Conservation (phyloP, 352 stramenopile genomes). For the Phytophthora palmivora region DNA sequence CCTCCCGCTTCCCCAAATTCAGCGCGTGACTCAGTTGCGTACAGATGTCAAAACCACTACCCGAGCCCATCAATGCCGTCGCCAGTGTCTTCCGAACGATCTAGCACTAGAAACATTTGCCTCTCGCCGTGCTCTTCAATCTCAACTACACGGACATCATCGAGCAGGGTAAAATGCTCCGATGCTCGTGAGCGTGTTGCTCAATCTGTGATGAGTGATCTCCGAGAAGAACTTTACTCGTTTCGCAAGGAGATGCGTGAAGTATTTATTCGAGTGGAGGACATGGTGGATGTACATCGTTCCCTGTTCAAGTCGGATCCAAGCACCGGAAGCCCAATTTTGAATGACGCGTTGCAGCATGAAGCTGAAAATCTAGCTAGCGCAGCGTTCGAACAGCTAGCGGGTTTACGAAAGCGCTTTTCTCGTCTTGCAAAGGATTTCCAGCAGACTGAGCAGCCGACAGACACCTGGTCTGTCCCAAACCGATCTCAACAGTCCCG, state of each 20-base stretch:
- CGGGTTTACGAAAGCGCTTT: constrained; percentile 47
- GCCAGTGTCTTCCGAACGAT: constrained; percentile 2
- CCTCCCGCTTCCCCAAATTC: constrained; percentile 7
- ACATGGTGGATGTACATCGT: constrained; percentile 71
- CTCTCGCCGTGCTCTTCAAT: constrained; percentile 20
- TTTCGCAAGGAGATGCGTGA: constrained; percentile 74
- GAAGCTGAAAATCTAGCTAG: constrained; percentile 46
- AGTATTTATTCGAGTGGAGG: constrained; percentile 60
- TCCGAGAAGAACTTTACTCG: constrained; percentile 61
- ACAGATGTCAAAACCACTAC: constrained; percentile 1
- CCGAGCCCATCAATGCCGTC: constrained; percentile 10
- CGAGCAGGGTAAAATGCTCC: not conserved
- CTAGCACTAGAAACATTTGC: not conserved
- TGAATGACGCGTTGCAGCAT: constrained; percentile 25
- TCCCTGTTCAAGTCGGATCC: constrained; percentile 67
- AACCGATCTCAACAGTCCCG: not conserved
- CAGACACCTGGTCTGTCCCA: not conserved
- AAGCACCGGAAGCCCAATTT: constrained; percentile 43
- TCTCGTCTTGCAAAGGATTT: constrained; percentile 40
- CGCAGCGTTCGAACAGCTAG: constrained; percentile 57
- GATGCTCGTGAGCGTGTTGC: not conserved
- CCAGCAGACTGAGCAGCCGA: constrained; percentile 9
- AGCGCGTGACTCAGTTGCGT: not conserved
- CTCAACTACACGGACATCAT: constrained; percentile 5
- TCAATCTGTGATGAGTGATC: constrained; percentile 27